Conservation (phyloP, 805 yeast species). For the Candida hungchunana region DNA sequence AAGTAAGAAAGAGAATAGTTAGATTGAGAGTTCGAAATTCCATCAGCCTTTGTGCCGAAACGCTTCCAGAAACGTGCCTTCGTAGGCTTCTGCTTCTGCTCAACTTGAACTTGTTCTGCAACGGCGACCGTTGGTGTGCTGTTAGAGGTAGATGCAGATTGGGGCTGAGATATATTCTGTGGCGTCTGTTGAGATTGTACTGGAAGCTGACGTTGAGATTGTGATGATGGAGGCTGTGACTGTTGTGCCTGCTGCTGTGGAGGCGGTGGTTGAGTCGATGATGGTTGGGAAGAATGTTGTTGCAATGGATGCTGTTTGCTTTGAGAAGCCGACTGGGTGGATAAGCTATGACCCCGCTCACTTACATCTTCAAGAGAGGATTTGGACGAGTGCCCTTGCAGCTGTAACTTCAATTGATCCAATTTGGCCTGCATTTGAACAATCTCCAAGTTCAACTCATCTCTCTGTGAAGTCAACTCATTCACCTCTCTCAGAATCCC, state of each 20-base stretch:
- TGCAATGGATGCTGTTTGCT: no score
- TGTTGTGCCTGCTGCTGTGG: no score
- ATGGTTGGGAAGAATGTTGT: conserved; percentile 2
- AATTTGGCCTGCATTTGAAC: conserved; percentile 16
- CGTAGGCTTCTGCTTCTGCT: conserved; percentile 19
- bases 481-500: conserved; percentile 46
- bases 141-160: not conserved
- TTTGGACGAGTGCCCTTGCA: conserved; percentile 11
- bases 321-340: no score
- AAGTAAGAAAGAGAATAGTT: conserved; percentile 17
- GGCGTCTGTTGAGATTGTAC: conserved; percentile 1
- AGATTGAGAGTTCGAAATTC: conserved; percentile 20
- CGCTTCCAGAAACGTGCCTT: conserved; percentile 33
- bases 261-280: no score
- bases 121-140: conserved; percentile 7
- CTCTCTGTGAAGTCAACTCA: conserved; percentile 44
- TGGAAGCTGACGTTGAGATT: no score
- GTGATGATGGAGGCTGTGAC: no score
- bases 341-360: conserved; percentile 2
- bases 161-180: conserved; percentile 10
- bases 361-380: conserved; percentile 8
- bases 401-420: conserved; percentile 17
- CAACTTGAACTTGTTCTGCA: conserved; percentile 12
- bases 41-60: conserved; percentile 18
- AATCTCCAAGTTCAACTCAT: conserved; percentile 40